Evolutionary conservation across 208 protist genomes (phyloP).

Genomic region (Polymyxa betae): DNA sequence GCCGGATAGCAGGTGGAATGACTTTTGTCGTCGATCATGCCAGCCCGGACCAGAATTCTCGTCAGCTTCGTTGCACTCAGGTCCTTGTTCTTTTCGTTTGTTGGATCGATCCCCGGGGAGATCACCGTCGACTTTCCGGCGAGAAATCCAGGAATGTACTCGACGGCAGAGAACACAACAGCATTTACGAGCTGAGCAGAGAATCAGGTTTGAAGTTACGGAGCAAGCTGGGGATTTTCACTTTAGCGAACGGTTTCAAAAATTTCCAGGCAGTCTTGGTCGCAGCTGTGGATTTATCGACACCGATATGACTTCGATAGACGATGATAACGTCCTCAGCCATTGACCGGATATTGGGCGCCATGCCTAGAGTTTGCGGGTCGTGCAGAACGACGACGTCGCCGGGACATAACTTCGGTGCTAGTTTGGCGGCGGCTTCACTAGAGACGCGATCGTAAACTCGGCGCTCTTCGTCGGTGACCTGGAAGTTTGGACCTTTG

Average conservation of each 20-base stretch:
- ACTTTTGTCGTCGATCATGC: background rate
- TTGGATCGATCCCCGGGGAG: constrained; percentile 29
- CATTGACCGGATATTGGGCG: background rate
- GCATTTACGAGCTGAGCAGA: background rate
- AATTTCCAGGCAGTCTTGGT: constrained; percentile 28
- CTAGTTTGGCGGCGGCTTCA: background rate
- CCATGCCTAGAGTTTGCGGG: constrained; percentile 3
- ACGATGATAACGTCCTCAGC: background rate
- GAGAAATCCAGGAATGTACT: constrained; percentile 35
- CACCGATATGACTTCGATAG: constrained; percentile 20
- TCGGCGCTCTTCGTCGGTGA: background rate
- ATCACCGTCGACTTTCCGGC: constrained; percentile 6
- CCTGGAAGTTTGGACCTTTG: background rate
- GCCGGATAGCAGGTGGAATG: background rate
- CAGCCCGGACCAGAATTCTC: background rate
- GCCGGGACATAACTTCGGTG: background rate
- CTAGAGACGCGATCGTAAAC: background rate
- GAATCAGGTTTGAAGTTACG: background rate
- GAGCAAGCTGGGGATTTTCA: background rate
- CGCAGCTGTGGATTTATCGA: background rate
- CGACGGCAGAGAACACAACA: constrained; percentile 27
- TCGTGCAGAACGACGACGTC: constrained; percentile 49
- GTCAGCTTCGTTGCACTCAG: background rate
- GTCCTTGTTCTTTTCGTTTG: constrained; percentile 27
- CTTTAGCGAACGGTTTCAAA: background rate